Conservation (phyloP, 768 basidiomycete genomes). For the Podaxis mareebaensis region DNA sequence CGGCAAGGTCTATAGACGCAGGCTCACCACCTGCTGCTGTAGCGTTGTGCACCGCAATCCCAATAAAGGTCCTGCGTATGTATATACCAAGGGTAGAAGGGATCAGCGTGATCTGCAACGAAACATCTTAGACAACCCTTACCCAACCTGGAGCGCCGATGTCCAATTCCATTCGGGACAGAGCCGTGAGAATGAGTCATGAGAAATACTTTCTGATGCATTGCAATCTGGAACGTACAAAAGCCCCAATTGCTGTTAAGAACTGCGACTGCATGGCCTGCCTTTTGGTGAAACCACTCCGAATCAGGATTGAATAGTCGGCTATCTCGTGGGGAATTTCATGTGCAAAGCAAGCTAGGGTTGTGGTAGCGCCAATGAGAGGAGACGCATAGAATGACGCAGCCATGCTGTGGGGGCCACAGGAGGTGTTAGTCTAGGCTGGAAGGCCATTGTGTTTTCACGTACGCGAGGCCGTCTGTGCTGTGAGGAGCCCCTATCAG, state of each 20-base stretch:
- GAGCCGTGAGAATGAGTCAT: constrained; percentile 23
- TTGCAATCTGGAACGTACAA: constrained; percentile 53
- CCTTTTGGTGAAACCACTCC: constrained; percentile 85
- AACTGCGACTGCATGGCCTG: constrained; percentile 96
- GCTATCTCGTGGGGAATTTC: constrained; percentile 97
- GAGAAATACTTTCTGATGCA: constrained; percentile 22
- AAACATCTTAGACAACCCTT: constrained; percentile 26
- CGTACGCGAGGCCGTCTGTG: constrained; percentile 91
- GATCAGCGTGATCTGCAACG: constrained; percentile 19
- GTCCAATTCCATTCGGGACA: constrained; percentile 3
- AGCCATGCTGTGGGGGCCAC: constrained; percentile 63
- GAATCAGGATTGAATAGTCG: constrained; percentile 92
- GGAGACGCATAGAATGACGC: constrained; percentile 98
- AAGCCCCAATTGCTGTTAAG: constrained; percentile 88
- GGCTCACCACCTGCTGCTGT: constrained; percentile 49
- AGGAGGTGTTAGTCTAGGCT: constrained; percentile 2
- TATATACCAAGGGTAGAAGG: constrained; percentile 14
- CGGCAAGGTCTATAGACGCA: constrained; percentile 61
- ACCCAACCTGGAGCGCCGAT: constrained; percentile 39
- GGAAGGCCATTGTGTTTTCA: constrained; percentile 22
- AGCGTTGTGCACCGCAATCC: constrained; percentile 80
- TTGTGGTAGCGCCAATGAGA: constrained; percentile 89
- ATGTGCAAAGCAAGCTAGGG: constrained; percentile 93
- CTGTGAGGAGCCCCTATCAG: constrained; percentile 36
- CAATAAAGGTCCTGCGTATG: constrained; percentile 73